Evolutionary conservation across 371 early-diverging fungal species (phyloP).

Genomic region (Basidiobolus heterosporus): DNA sequence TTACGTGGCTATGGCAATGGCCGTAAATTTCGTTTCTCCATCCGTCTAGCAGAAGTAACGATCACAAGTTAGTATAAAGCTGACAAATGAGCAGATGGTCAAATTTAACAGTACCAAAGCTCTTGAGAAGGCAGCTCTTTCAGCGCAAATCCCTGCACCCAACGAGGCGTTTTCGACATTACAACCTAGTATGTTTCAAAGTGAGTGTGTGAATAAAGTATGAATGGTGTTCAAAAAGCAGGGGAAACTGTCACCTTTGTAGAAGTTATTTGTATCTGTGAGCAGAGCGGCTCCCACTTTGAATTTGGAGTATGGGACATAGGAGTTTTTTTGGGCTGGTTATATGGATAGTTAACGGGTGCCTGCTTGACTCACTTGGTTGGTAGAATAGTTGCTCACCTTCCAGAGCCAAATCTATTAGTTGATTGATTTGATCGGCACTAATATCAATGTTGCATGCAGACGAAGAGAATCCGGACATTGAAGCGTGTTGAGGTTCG

Average conservation of each 20-base stretch:
- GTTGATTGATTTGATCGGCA: no score
- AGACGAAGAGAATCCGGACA: no score
- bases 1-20: conserved; percentile 7
- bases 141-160: conserved; percentile 65
- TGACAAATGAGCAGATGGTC: neutral
- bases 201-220: neutral
- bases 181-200: conserved; percentile 29
- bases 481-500: no score
- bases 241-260: conserved; percentile 21
- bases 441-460: no score
- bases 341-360: no score
- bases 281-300: conserved; percentile 65
- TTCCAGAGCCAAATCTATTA: neutral
- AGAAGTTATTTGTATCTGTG: conserved; percentile 39
- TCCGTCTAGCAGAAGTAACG: conserved; percentile 1
- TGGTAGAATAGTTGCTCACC: neutral
- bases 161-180: conserved; percentile 68
- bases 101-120: conserved; percentile 54
- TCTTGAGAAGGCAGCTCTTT: conserved; percentile 68
- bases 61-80: neutral
- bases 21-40: conserved; percentile 2
- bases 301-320: conserved; percentile 77
- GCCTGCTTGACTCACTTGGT: no score
- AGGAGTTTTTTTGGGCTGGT: conserved; percentile 31
- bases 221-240: neutral